These are phyloP conservation scores for Colletotrichum theobromicola DNA, from an alignment of 2,329 filamentous ascomycete genomes.

Conservation along the genomic window DNA sequence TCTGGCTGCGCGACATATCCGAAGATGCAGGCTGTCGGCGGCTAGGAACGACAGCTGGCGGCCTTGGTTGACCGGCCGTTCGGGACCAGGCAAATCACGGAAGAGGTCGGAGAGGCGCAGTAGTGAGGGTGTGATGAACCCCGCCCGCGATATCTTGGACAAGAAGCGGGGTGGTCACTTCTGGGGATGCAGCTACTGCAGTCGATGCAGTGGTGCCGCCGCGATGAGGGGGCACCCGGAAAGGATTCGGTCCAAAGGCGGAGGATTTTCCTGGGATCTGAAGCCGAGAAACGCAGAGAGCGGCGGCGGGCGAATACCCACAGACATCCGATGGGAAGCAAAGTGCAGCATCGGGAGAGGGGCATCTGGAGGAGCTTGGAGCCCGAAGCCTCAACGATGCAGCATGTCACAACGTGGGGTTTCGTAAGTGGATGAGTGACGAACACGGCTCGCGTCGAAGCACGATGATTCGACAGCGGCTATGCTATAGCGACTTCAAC, in stretches of 20 bases:
- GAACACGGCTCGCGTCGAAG: constrained; percentile 4
- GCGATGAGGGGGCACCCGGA: constrained; percentile 7
- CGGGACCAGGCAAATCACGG: constrained; percentile 10
- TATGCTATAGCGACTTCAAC: background rate
- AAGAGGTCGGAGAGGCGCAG: constrained; percentile 19
- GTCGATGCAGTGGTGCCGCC: constrained; percentile 9
- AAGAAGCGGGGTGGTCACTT: constrained; percentile 16
- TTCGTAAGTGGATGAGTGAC: constrained; percentile 13
- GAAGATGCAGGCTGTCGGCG: background rate
- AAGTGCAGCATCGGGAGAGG: constrained; percentile 9
- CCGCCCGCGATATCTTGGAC: constrained; percentile 17
- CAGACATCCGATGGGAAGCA: background rate
- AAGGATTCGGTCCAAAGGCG: constrained; percentile 17
- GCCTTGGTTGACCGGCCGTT: constrained; percentile 4
- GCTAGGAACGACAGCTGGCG: background rate
- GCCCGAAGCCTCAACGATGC: constrained; percentile 15
- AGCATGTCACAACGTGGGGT: constrained; percentile 20
- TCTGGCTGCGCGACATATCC: constrained; percentile 4
- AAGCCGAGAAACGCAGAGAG: constrained; percentile 3
- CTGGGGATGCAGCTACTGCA: constrained; percentile 7
- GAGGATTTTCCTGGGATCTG: constrained; percentile 14
- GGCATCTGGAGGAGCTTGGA: constrained; percentile 2
- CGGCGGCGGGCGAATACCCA: constrained; percentile 12
- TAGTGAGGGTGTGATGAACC: constrained; percentile 14
- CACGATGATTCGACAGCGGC: constrained; percentile 9